A percentile compares a stretch with the other conserved stretches of the same genome.
phyloP scores from a whole-genome alignment of 305 asterid genomes.

The Solanum hybrid region DNA sequence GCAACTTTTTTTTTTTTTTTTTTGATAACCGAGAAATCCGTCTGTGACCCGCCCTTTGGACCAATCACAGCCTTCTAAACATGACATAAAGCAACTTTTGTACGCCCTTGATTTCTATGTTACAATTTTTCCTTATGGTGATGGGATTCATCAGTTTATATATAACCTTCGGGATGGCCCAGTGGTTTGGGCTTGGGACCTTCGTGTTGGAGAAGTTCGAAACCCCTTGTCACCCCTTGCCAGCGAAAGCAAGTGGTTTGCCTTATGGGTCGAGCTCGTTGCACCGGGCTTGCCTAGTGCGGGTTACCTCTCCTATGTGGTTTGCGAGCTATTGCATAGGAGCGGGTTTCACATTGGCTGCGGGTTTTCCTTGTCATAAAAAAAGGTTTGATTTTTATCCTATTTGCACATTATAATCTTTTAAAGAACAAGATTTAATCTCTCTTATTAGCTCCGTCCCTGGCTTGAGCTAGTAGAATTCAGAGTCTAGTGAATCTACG shows the following conservation, averaged over 20 bases:
- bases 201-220: neutral
- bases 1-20: neutral
- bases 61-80: no score
- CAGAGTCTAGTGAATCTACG: neutral
- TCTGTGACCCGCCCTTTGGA: no score
- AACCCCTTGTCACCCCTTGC: no score
- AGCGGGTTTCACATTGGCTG: neutral
- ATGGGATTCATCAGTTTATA: neutral
- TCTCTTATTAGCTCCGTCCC: neutral
- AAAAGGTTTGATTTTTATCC: neutral
- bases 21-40: no score
- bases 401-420: neutral
- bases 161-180: neutral
- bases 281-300: neutral
- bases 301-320: neutral
- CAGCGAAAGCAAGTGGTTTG: neutral
- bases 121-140: neutral
- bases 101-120: neutral
- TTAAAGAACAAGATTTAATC: neutral
- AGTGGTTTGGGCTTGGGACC: neutral
- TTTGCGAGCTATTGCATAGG: neutral
- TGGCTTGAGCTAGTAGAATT: neutral
- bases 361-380: neutral
- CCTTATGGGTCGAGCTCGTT: neutral
- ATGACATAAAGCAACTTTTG: neutral